phyloP scores from a whole-genome alignment of 257 asterid genomes.

The Solanum etuberosum region DNA sequence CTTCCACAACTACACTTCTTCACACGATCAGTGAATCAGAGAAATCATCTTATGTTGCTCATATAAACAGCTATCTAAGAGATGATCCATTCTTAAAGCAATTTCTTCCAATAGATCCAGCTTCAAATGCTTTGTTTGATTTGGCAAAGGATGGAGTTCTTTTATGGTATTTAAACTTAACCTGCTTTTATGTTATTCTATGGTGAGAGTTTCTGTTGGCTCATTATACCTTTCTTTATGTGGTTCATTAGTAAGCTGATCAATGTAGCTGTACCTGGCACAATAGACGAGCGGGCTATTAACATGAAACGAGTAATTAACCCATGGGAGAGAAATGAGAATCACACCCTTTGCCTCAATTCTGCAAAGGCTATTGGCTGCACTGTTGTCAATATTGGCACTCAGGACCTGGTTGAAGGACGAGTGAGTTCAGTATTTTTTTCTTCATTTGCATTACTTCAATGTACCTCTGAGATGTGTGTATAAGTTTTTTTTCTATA shows the following conservation, averaged over 20 bases:
- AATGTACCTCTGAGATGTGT: neutral
- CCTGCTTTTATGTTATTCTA: conserved; percentile 4
- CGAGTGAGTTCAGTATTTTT: conserved; percentile 50
- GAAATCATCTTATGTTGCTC: conserved; percentile 86
- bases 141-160: conserved; percentile 91
- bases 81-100: conserved; percentile 89
- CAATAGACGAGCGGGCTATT: conserved; percentile 90
- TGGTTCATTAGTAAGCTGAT: conserved; percentile 65
- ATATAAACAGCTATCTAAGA: conserved; percentile 88
- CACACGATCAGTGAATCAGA: conserved; percentile 82
- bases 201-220: neutral
- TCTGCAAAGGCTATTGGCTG: conserved; percentile 99
- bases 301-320: conserved; percentile 71
- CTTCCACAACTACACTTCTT: conserved; percentile 78
- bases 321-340: conserved; percentile 98
- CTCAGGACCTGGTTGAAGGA: conserved; percentile 92
- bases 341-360: conserved; percentile 88
- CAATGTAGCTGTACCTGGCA: conserved; percentile 88
- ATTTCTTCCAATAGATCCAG: conserved; percentile 82
- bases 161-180: conserved; percentile 49
- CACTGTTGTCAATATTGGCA: conserved; percentile 89
- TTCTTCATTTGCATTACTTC: neutral
- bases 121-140: conserved; percentile 63
- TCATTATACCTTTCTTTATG: conserved; percentile 5
- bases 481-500: neutral